Evolutionary conservation across 1,284 basidiomycete species (phyloP).

Genomic region (Baeospora myosura): DNA sequence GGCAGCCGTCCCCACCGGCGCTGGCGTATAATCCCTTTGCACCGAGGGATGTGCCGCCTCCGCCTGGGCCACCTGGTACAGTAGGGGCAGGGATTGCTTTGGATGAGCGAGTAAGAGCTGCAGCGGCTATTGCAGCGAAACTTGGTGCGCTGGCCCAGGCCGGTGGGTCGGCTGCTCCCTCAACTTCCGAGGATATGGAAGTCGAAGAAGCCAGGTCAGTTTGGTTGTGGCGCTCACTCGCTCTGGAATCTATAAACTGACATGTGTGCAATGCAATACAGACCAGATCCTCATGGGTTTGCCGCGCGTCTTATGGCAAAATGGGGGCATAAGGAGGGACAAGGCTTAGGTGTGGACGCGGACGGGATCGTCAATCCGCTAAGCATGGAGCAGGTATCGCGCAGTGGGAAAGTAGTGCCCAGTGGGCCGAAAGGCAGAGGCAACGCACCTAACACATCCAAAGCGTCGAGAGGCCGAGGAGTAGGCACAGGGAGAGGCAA

Average conservation of each 20-base stretch:
- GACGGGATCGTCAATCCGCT: slow-evolving; percentile 85
- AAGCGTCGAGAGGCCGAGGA: slow-evolving; percentile 27
- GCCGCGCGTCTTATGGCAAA: slow-evolving; percentile 82
- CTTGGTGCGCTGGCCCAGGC: slow-evolving; percentile 48
- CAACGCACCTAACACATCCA: too few species aligned
- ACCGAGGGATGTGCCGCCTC: slow-evolving; percentile 49
- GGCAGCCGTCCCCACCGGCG: slow-evolving; percentile 35
- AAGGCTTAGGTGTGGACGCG: slow-evolving; percentile 79
- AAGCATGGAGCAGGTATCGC: slow-evolving; percentile 66
- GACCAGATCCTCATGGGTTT: slow-evolving; percentile 63
- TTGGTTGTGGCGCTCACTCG: not conserved
- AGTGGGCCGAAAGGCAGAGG: slow-evolving; percentile 19
- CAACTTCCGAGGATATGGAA: slow-evolving; percentile 10
- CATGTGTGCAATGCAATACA: slow-evolving; percentile 20
- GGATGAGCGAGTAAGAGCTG: slow-evolving; percentile 67
- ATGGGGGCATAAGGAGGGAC: slow-evolving; percentile 91
- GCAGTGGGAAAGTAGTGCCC: slow-evolving; percentile 33
- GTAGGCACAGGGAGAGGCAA: slow-evolving; percentile 66
- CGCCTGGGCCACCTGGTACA: slow-evolving; percentile 38
- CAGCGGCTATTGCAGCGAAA: slow-evolving; percentile 74
- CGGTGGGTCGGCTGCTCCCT: slow-evolving; percentile 21
- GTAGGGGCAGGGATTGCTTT: slow-evolving; percentile 29
- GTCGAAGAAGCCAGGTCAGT: slow-evolving; percentile 5
- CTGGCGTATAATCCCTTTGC: slow-evolving; percentile 63
- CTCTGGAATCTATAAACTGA: not conserved